Evolutionary conservation across 306 rosid genomes (phyloP).

Genomic region (Begonia loranthoides): DNA sequence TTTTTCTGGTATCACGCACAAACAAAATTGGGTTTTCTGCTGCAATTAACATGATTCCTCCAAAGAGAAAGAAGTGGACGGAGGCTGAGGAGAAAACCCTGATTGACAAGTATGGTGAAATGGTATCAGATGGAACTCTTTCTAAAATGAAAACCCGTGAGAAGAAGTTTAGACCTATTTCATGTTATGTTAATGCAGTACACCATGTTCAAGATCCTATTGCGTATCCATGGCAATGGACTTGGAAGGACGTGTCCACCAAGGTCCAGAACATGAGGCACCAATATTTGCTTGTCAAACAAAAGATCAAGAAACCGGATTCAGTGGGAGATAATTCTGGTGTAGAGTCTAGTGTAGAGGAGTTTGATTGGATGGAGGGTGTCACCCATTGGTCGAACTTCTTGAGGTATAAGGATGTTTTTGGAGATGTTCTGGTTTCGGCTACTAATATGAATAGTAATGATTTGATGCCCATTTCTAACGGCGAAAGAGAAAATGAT

Average conservation of each 20-base stretch:
- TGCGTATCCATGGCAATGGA: slow-evolving; percentile 91
- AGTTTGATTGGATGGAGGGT: slow-evolving; percentile 90
- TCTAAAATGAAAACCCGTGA: slow-evolving; percentile 85
- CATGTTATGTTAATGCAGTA: slow-evolving; percentile 70
- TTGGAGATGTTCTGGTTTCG: slow-evolving; percentile 56
- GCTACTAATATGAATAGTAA: slow-evolving; percentile 22
- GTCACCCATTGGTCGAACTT: slow-evolving; percentile 84
- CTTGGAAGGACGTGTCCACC: slow-evolving; percentile 93
- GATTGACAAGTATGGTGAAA: slow-evolving; percentile 73
- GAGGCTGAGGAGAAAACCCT: slow-evolving; percentile 92
- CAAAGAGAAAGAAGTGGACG: slow-evolving; percentile 94
- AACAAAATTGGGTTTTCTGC: slow-evolving; percentile 5
- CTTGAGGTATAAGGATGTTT: slow-evolving; percentile 86
- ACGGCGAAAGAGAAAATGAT: slow-evolving; percentile 39
- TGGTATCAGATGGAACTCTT: slow-evolving; percentile 71
- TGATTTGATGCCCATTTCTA: slow-evolving; percentile 33
- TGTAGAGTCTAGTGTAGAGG: slow-evolving; percentile 43
- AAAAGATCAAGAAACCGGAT: slow-evolving; percentile 81
- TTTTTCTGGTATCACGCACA: slow-evolving; percentile 1
- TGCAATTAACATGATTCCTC: slow-evolving; percentile 45
- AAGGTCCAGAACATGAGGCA: slow-evolving; percentile 99
- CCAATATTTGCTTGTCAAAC: slow-evolving; percentile 86
- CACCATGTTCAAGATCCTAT: slow-evolving; percentile 61
- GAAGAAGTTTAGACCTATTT: slow-evolving; percentile 83
- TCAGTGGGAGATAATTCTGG: slow-evolving; percentile 20